Evolutionary conservation across 2,329 filamentous ascomycete genomes (phyloP), one percentile per base, ranked within the genome.

Genomic region (Pseudogymnoascus sp.): DNA sequence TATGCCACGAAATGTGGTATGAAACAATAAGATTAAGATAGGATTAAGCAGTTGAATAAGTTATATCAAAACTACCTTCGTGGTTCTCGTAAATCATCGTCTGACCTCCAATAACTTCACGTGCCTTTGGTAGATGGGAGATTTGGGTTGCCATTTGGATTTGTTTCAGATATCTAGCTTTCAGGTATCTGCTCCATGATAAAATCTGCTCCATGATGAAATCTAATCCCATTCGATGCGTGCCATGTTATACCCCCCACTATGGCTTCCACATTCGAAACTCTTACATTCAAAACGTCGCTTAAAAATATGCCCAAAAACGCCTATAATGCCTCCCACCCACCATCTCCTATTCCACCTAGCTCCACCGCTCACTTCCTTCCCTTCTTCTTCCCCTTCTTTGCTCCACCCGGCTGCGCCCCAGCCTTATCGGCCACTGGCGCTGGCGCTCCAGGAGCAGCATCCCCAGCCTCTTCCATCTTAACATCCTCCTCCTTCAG

Each of bases 361-460:
- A 25, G 16, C 9, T 18, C 32, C 39, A 43, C 34, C 61, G 28
- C 65, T 79, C 76, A 89, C 78, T 84, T 83, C 79, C 86, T 87
- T 50, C 84, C 84, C 75, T 87, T 87, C 75, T 86, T 88, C 76
- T 88, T 88, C 77, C 87, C 89, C 74, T 84, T 86, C 71, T 78
- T 78, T 43, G 77, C 73, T 32, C 77, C 77, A 28, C 75, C 74
- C 57, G 74, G 74, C 58, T 66, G 66, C 62, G 71, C 68, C 61
- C 62, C 66, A 41, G 69, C 67, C 28, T 54, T 32, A 70, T 77
- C 76, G 37, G 75, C 72, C 38, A 77, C 75, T 6, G 32, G 57
- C 38, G 64, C 61, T 61, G 64, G 39, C 57, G 63, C 62, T 22
- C 22, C 60, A 59, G 47, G 54, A 35, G 54, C 59, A 70, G 76